phyloP scores from a whole-genome alignment of 2,329 filamentous ascomycete genomes.

The Exophiala mesophila region DNA sequence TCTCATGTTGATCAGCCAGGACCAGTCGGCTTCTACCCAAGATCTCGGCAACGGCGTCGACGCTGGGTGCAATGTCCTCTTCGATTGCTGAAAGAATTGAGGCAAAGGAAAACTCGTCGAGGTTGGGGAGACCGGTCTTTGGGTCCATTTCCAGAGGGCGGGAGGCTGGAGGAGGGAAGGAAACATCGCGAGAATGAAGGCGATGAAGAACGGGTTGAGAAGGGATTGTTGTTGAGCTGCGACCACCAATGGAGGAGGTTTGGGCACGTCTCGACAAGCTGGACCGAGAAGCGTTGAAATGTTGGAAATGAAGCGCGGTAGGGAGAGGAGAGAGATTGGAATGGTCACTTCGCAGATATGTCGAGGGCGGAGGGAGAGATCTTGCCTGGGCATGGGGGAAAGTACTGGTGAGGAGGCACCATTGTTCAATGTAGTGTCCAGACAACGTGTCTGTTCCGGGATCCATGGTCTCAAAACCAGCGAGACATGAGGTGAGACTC shows the following conservation, averaged over 20 bases:
- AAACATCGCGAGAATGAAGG: constrained; percentile 37
- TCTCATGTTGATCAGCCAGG: constrained; percentile 58
- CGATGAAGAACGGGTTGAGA: constrained; percentile 42
- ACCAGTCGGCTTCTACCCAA: constrained; percentile 58
- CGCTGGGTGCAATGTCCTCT: constrained; percentile 53
- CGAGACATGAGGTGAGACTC: constrained; percentile 19
- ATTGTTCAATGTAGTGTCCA: constrained; percentile 26
- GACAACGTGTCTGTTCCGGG: constrained; percentile 25
- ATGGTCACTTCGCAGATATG: constrained; percentile 24
- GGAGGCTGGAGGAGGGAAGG: constrained; percentile 33
- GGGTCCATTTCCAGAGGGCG: constrained; percentile 29
- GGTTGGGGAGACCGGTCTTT: constrained; percentile 38
- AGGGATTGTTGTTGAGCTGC: constrained; percentile 29
- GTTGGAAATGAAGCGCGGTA: constrained; percentile 17
- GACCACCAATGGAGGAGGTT: constrained; percentile 21
- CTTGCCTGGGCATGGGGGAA: constrained; percentile 19
- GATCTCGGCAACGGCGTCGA: constrained; percentile 60
- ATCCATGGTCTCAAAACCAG: constrained; percentile 22
- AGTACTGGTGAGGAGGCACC: constrained; percentile 24
- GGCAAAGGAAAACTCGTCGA: constrained; percentile 53
- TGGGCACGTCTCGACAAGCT: constrained; percentile 20
- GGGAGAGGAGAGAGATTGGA: constrained; percentile 24
- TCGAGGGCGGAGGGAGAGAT: constrained; percentile 25
- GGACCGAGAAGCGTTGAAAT: constrained; percentile 24
- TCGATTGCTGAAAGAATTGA: constrained; percentile 54